These are phyloP conservation scores for Mortierella sp. DNA, from an alignment of 371 early-diverging fungal species.

Conservation along the genomic window DNA sequence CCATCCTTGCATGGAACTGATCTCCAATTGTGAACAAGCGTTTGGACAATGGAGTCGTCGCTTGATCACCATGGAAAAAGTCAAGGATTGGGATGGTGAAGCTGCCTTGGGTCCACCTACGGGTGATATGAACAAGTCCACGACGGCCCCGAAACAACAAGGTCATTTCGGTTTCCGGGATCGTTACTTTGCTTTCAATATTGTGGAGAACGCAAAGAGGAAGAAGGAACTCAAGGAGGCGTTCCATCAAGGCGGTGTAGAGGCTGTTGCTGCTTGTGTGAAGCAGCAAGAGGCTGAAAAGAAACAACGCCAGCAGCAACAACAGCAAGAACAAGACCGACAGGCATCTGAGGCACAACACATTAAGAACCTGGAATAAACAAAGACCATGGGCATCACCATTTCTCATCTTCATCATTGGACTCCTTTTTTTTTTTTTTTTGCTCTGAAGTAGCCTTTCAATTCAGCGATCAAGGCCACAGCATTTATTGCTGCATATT, in stretches of 20 bases:
- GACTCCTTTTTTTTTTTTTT: not conserved
- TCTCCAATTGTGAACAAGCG: conserved; percentile 91
- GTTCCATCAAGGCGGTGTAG: conserved; percentile 30
- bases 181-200: conserved; percentile 42
- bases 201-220: conserved; percentile 43
- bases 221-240: conserved; percentile 52
- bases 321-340: not conserved
- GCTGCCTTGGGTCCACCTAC: conserved; percentile 29
- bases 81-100: conserved; percentile 52
- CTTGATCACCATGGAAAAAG: conserved; percentile 94
- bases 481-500: no score
- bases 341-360: not conserved
- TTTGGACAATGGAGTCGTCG: conserved; percentile 96
- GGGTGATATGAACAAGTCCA: conserved; percentile 51
- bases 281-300: conserved; percentile 24
- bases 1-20: conserved; percentile 83
- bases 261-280: conserved; percentile 46
- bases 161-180: conserved; percentile 53
- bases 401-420: not conserved
- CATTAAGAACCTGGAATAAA: not conserved
- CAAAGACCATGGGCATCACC: not conserved
- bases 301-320: conserved; percentile 20
- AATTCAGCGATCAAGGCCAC: no score
- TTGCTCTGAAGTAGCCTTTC: no score
- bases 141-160: conserved; percentile 30